Base-by-base conservation (phyloP, 2,329 filamentous ascomycete species). In the Colletotrichum paranaense region DNA sequence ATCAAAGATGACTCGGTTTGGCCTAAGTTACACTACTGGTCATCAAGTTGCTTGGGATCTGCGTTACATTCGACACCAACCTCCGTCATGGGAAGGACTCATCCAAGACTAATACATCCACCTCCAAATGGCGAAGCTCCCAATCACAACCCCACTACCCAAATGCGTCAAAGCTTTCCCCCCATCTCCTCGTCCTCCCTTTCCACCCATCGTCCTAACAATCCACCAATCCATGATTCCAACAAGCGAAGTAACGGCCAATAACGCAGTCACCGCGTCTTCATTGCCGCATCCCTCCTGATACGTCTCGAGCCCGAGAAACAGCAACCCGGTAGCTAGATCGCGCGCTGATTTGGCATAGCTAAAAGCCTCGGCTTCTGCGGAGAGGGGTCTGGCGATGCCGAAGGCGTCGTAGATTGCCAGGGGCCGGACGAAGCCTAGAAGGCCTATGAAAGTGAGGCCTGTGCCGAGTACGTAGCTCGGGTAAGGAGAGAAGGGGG, bases 381-480 rank as follows among this genome's bases (percentile, higher is more conserved):
- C 22, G 56, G 67, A 52, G 4, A 55, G 59, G 16, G 70, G 70
- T 2, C 66, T 55, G 19, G 71, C 55, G 24, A 62, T 49, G 59
- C 62, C 71, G 35, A 72, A 62, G 55, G 58, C 30, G n/a, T 67
- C 72, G 56, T 74, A 74, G 1, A 67, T 32, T 63, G 70, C 71
- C 3, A 72, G 52, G 14, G 75, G 72, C 11, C 69, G 65, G 28
- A 67, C 59, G 64, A 76, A 75, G 59, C 72, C 67, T 59, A 74
- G 72, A 19, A 76, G 60, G 64, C 62, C 69, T 66, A 68, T 28
- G 62, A 74, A 67, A 12, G 78, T 75, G 8, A 79, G 77, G 52
- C 78, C 77, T 12, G 80, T 77, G 57, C 76, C 77, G 52, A 77
- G 74, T 30, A 73, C 57, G 64, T 78, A 77, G 28, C 68, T 73